A percentile compares a stretch with the other conserved stretches of the same genome.
Conservation (phyloP, 768 basidiomycete genomes). For the Calocera cornea region DNA sequence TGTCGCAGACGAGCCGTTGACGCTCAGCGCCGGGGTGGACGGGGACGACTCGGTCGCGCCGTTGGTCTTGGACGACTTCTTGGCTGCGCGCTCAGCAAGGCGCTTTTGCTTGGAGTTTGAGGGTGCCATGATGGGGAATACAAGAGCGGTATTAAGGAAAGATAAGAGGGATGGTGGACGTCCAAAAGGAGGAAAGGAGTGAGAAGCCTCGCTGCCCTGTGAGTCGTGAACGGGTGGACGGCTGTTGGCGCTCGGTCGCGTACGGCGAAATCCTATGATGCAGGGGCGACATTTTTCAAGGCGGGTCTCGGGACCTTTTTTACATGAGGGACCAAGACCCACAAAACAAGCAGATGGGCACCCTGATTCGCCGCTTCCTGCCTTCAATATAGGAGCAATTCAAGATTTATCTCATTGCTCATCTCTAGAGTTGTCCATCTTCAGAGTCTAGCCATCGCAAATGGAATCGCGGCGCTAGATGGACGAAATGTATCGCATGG, state of each 20-base stretch:
- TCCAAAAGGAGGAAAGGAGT: neutral
- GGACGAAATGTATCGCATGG: too few relatives aligned
- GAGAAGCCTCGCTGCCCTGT: neutral
- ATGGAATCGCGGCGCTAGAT: too few relatives aligned
- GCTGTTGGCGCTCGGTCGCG: slow-evolving; percentile 2
- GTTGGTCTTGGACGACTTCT: slow-evolving; percentile 46
- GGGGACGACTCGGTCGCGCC: slow-evolving; percentile 33
- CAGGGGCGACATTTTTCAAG: neutral
- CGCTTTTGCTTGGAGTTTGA: slow-evolving; percentile 58
- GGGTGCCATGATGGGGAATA: slow-evolving; percentile 20
- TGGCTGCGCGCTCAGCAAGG: slow-evolving; percentile 85
- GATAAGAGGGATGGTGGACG: neutral
- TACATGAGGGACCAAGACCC: neutral
- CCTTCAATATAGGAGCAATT: too few relatives aligned
- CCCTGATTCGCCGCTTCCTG: too few relatives aligned
- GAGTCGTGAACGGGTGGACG: neutral
- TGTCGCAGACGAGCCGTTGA: slow-evolving; percentile 41
- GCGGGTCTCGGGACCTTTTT: slow-evolving; percentile 4
- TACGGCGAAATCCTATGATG: slow-evolving; percentile 1
- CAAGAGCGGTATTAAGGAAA: neutral
- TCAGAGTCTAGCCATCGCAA: too few relatives aligned
- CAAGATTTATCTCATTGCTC: too few relatives aligned
- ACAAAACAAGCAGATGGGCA: neutral
- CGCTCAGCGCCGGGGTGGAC: slow-evolving; percentile 49
- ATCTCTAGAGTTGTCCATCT: too few relatives aligned